Percentiles rank a stretch among this genome's conserved stretches.
Conservation (phyloP, 2,329 filamentous ascomycete genomes). For the Cercospora sojina region DNA sequence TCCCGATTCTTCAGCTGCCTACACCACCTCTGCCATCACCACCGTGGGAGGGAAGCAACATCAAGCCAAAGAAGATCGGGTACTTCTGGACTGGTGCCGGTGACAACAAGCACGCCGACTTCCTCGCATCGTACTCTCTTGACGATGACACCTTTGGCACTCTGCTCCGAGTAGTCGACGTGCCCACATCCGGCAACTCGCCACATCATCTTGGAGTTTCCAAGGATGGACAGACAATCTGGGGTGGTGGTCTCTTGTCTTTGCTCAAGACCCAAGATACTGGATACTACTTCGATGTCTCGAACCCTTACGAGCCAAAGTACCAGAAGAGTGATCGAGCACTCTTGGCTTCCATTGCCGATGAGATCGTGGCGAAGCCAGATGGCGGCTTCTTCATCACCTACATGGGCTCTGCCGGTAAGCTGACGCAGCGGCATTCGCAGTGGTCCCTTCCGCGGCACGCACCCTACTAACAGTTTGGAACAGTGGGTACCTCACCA, state of each 20-base stretch:
- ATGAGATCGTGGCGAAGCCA: conserved; percentile 64
- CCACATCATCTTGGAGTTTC: conserved; percentile 27
- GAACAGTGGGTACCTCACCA: neutral
- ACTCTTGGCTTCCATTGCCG: conserved; percentile 59
- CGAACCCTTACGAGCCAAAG: conserved; percentile 57
- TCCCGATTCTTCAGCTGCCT: conserved; percentile 60
- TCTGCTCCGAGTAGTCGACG: conserved; percentile 42
- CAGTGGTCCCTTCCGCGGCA: neutral
- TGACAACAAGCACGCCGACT: conserved; percentile 55
- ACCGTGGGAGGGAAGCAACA: conserved; percentile 51
- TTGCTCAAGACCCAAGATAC: conserved; percentile 50
- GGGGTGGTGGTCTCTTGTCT: conserved; percentile 25
- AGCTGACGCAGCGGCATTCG: neutral
- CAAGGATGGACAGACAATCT: conserved; percentile 23
- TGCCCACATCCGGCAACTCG: neutral
- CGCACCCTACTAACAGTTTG: neutral
- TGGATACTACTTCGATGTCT: conserved; percentile 61
- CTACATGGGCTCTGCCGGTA: conserved; percentile 54
- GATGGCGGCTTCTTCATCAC: conserved; percentile 63
- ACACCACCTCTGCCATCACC: conserved; percentile 59
- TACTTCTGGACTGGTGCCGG: conserved; percentile 64
- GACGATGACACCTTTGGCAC: conserved; percentile 64
- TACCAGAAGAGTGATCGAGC: conserved; percentile 57
- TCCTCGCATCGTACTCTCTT: conserved; percentile 52
- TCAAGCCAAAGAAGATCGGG: conserved; percentile 65